Evolutionary conservation across 345 rosid genomes (phyloP).

Genomic region (Eucalyptus curtisii): DNA sequence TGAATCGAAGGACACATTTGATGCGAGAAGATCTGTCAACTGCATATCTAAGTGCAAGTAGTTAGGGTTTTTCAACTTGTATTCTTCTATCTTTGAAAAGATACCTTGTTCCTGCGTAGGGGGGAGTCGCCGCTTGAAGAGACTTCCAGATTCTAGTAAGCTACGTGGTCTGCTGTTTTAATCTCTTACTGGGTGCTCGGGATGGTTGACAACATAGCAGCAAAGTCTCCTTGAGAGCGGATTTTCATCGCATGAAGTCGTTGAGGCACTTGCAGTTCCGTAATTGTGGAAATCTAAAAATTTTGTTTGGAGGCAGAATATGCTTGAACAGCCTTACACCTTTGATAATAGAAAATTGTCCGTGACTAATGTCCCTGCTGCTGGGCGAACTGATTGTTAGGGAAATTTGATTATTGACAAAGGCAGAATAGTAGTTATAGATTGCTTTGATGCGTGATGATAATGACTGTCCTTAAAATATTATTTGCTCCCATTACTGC

Average conservation of each 20-base stretch:
- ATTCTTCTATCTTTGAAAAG: background rate
- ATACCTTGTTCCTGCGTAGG: background rate
- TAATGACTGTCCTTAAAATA: too few species aligned
- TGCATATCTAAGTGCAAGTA: background rate
- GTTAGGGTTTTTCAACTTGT: background rate
- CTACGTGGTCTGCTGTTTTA: accelerated
- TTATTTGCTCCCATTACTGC: too few species aligned
- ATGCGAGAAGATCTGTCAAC: background rate
- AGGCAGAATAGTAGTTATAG: background rate
- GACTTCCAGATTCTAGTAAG: background rate
- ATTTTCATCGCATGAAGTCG: background rate
- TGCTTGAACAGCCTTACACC: background rate
- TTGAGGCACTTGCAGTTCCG: background rate
- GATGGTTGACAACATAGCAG: background rate
- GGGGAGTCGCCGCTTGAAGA: background rate
- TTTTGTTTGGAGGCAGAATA: background rate
- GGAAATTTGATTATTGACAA: background rate
- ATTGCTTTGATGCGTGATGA: background rate
- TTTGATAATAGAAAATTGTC: background rate
- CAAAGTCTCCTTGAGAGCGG: background rate
- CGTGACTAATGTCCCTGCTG: background rate
- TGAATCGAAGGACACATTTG: background rate
- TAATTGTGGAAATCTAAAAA: background rate
- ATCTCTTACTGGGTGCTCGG: background rate
- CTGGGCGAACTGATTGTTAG: background rate